Percentiles rank a stretch among this genome's conserved stretches.
Evolutionary conservation across 805 yeast species (phyloP).

Genomic region (Teunomyces gatunensis): DNA sequence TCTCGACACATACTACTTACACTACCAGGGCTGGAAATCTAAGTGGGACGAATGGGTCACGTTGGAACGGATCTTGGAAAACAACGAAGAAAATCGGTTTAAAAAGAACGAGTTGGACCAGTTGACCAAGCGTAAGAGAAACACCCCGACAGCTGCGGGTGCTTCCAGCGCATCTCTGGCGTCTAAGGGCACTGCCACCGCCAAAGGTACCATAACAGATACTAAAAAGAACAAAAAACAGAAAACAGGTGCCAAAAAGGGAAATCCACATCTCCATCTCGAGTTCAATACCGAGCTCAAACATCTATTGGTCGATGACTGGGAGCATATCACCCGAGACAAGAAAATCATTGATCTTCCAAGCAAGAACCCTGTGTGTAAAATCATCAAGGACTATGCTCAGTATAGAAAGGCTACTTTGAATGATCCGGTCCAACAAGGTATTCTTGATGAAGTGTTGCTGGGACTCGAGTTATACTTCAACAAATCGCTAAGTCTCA

Average conservation of each 20-base stretch:
- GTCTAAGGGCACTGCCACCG: slow-evolving; percentile 3
- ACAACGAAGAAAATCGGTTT: slow-evolving; percentile 64
- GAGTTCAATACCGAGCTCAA: slow-evolving; percentile 66
- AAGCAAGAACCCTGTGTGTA: slow-evolving; percentile 48
- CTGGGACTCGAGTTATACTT: slow-evolving; percentile 72
- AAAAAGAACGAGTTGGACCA: slow-evolving; percentile 58
- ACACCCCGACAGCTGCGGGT: slow-evolving; percentile 15
- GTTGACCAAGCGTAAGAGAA: slow-evolving; percentile 15
- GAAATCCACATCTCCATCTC: slow-evolving; percentile 58
- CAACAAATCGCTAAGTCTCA: slow-evolving; percentile 66
- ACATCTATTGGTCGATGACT: slow-evolving; percentile 77
- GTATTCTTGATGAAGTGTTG: slow-evolving; percentile 60
- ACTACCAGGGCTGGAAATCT: slow-evolving; percentile 93
- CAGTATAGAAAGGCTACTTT: slow-evolving; percentile 18
- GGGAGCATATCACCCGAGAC: slow-evolving; percentile 88
- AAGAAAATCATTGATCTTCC: slow-evolving; percentile 70
- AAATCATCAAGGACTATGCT: slow-evolving; percentile 54
- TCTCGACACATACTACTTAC: slow-evolving; percentile 60
- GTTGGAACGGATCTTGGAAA: slow-evolving; percentile 61
- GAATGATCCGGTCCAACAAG: slow-evolving; percentile 12
- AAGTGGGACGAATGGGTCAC: slow-evolving; percentile 98
- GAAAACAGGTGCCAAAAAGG: neutral
- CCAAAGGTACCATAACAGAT: neutral
- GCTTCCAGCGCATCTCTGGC: slow-evolving; percentile 14
- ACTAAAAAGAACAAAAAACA: neutral